Conservation (phyloP, 169 alveolate genomes). For the Plasmodium malariae region DNA sequence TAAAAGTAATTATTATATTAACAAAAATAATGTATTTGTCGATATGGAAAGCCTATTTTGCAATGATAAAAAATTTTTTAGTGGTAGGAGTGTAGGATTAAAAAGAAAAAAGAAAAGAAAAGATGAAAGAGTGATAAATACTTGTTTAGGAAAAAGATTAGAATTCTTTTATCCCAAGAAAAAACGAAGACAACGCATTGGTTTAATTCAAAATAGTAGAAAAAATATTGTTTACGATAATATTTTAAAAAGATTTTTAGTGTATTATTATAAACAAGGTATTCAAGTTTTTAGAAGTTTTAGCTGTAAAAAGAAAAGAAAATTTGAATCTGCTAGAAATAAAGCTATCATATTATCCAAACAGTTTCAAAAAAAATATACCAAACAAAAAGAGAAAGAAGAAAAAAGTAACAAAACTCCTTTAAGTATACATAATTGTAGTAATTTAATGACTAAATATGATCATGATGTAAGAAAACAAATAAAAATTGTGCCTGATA, state of each 20-base stretch:
- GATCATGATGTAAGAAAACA: constrained; percentile 76
- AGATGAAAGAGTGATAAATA: constrained; percentile 80
- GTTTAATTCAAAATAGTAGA: constrained; percentile 84
- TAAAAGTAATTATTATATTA: not conserved
- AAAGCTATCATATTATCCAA: constrained; percentile 82
- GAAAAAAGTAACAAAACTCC: not conserved
- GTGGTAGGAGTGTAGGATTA: constrained; percentile 85
- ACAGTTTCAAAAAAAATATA: constrained; percentile 78
- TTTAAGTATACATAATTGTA: constrained; percentile 23
- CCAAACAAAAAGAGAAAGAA: constrained; percentile 36
- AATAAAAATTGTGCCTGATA: constrained; percentile 81
- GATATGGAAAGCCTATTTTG: not conserved
- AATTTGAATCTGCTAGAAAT: constrained; percentile 81
- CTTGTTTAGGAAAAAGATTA: constrained; percentile 80
- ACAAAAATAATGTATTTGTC: not conserved
- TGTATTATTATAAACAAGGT: constrained; percentile 85
- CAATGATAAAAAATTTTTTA: constrained; percentile 67
- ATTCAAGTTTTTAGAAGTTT: constrained; percentile 84
- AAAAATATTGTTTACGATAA: constrained; percentile 84
- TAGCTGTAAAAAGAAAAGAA: constrained; percentile 74
- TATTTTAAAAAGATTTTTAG: constrained; percentile 79
- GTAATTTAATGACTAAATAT: constrained; percentile 54
- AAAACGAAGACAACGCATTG: constrained; percentile 79
- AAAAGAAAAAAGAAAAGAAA: constrained; percentile 81
- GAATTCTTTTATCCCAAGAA: constrained; percentile 84